phyloP scores from a whole-genome alignment of 768 basidiomycete genomes.

The Rhodotorula sphaerocarpa region DNA sequence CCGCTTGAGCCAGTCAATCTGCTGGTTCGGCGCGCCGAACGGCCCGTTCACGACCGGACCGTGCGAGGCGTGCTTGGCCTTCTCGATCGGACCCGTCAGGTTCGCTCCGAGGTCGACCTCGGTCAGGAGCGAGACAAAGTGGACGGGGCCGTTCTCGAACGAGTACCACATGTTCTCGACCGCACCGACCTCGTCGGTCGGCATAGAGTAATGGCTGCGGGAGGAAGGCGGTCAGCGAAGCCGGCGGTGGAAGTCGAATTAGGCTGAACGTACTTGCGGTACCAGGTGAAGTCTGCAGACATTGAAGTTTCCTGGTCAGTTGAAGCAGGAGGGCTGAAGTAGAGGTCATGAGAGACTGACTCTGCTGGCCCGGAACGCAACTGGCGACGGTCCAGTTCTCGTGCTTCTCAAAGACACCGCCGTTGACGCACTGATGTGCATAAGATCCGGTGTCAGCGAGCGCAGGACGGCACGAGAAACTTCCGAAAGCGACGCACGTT shows the following conservation, averaged over 20 bases:
- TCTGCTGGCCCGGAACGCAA: conserved; percentile 17
- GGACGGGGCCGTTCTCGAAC: conserved; percentile 22
- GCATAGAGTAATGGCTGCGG: conserved; percentile 36
- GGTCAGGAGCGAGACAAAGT: conserved; percentile 38
- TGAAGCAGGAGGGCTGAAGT: not conserved
- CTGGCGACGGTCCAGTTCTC: conserved; percentile 15
- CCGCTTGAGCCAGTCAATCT: conserved; percentile 33
- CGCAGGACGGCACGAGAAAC: not conserved
- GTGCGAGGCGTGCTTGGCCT: conserved; percentile 2
- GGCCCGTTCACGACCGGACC: conserved; percentile 26
- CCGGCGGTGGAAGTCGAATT: conserved; percentile 25
- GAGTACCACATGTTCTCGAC: conserved; percentile 39
- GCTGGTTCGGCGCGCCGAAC: conserved; percentile 29
- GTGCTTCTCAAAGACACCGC: conserved; percentile 14
- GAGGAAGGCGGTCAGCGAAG: conserved; percentile 12
- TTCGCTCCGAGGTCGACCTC: conserved; percentile 36
- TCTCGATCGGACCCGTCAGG: conserved; percentile 14
- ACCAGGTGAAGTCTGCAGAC: not conserved
- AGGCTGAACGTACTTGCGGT: not conserved
- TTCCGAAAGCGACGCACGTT: not conserved
- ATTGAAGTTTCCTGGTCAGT: too few species aligned
- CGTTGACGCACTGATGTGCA: conserved; percentile 22
- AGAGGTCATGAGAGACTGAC: conserved; percentile 5
- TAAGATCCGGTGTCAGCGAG: not conserved
- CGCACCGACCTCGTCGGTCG: conserved; percentile 30